Percentiles rank a stretch among this genome's conserved stretches.
phyloP scores from a whole-genome alignment of 2,329 filamentous ascomycete species.

The Volutella citrinella region DNA sequence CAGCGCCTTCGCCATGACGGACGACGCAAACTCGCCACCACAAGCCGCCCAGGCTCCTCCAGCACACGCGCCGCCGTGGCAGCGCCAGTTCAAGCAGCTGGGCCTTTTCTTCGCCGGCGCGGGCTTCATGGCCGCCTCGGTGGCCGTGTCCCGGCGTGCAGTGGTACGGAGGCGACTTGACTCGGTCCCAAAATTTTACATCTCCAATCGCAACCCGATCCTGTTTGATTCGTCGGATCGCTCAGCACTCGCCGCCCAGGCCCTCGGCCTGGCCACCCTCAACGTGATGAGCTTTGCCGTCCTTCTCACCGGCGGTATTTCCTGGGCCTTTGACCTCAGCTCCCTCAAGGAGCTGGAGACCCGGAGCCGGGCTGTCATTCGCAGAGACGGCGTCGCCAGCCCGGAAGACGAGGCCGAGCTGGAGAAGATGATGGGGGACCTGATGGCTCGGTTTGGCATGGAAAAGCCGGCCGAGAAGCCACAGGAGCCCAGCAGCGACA shows the following conservation, averaged over 20 bases:
- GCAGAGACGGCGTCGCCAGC: conserved; percentile 32
- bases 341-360: conserved; percentile 61
- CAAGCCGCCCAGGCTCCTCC: conserved; percentile 14
- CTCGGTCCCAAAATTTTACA: conserved; percentile 69
- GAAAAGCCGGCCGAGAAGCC: conserved; percentile 21
- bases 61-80: conserved; percentile 8
- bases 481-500: conserved; percentile 10
- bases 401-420: conserved; percentile 57
- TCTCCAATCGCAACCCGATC: conserved; percentile 46
- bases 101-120: conserved; percentile 72
- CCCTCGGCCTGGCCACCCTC: conserved; percentile 80
- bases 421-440: conserved; percentile 58
- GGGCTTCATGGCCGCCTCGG: conserved; percentile 70
- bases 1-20: conserved; percentile 15
- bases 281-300: conserved; percentile 77
- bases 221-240: conserved; percentile 29
- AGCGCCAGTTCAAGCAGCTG: conserved; percentile 54
- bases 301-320: conserved; percentile 68
- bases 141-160: conserved; percentile 68
- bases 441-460: conserved; percentile 51
- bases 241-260: conserved; percentile 71
- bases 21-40: conserved; percentile 6
- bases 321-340: conserved; percentile 77
- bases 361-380: conserved; percentile 42
- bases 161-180: conserved; percentile 60